A percentile compares a stretch with the other conserved stretches of the same genome.
Evolutionary conservation across 2,329 filamentous ascomycete species (phyloP).

Genomic region (Cladosporium sp.): DNA sequence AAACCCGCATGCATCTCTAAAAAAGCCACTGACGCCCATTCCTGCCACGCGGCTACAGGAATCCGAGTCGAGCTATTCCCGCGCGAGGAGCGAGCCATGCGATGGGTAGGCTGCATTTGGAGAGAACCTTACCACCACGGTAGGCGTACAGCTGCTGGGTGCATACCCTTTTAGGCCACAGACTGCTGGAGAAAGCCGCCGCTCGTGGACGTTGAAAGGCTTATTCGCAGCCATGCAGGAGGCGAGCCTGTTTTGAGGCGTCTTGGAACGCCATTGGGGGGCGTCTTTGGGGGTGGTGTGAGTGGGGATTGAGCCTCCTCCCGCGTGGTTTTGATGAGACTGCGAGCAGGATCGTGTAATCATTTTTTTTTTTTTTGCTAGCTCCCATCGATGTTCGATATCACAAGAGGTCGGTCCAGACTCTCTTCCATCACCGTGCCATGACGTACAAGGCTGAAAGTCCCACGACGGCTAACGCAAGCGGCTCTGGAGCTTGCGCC

Average conservation of each 20-base stretch:
- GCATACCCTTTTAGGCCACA: no score
- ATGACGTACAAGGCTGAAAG: constrained; percentile 10
- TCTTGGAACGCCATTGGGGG: background rate
- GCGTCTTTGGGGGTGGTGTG: background rate
- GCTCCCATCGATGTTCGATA: background rate
- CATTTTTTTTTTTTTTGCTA: background rate
- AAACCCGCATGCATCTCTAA: no score
- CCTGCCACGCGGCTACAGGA: no score
- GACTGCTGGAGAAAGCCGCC: no score
- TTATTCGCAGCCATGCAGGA: no score
- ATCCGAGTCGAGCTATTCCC: no score
- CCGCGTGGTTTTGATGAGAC: background rate
- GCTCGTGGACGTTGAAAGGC: no score
- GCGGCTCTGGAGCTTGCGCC: background rate
- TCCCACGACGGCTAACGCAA: background rate
- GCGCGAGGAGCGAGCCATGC: no score
- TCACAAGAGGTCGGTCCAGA: background rate
- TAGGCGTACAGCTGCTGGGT: no score
- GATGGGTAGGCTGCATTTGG: no score
- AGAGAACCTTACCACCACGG: no score
- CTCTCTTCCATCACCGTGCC: background rate
- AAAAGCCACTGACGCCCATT: no score
- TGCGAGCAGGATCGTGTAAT: background rate
- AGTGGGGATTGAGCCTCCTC: background rate
- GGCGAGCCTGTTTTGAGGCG: background rate